phyloP scores from a whole-genome alignment of 1,284 basidiomycete genomes.

The Ceraceosorus guamensis region DNA sequence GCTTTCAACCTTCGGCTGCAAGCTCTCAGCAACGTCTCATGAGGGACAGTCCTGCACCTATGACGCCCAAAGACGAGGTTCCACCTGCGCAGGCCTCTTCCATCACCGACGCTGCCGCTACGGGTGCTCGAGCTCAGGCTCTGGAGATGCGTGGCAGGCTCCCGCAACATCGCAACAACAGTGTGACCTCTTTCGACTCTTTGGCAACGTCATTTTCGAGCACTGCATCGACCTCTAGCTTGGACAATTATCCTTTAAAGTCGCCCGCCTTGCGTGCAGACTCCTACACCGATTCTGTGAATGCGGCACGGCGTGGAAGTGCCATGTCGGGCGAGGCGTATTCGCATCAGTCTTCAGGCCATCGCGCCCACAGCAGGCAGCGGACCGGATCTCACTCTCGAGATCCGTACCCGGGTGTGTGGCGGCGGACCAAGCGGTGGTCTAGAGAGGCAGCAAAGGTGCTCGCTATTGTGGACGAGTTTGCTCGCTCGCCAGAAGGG shows the following conservation, averaged over 20 bases:
- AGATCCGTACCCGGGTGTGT: conserved; percentile 43
- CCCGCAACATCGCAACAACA: conserved; percentile 28
- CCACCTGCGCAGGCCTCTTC: conserved; percentile 12
- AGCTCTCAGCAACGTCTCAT: conserved; percentile 6
- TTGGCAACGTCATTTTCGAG: conserved; percentile 41
- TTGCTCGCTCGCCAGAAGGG: conserved; percentile 29
- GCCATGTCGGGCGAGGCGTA: not conserved
- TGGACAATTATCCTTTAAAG: not conserved
- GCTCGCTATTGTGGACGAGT: conserved; percentile 35
- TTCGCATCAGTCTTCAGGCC: not conserved
- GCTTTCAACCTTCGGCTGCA: not conserved
- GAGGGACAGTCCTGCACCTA: conserved; percentile 28
- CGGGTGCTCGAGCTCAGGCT: conserved; percentile 6
- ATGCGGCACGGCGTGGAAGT: conserved; percentile 1
- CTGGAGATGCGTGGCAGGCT: conserved; percentile 7
- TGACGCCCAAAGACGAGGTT: conserved; percentile 11
- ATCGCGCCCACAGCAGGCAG: conserved; percentile 3
- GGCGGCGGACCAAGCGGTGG: conserved; percentile 46
- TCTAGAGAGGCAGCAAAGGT: conserved; percentile 43
- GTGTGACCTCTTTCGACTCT: conserved; percentile 43
- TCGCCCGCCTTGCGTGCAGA: conserved; percentile 8
- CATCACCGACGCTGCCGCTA: conserved; percentile 8
- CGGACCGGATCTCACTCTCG: conserved; percentile 1
- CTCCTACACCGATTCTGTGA: conserved; percentile 17
- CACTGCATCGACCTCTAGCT: not conserved